A percentile compares a stretch with the other conserved stretches of the same genome.
These are phyloP conservation scores for Pyronema domesticum DNA, from an alignment of 495 filamentous ascomycete species.

Conservation along the genomic window DNA sequence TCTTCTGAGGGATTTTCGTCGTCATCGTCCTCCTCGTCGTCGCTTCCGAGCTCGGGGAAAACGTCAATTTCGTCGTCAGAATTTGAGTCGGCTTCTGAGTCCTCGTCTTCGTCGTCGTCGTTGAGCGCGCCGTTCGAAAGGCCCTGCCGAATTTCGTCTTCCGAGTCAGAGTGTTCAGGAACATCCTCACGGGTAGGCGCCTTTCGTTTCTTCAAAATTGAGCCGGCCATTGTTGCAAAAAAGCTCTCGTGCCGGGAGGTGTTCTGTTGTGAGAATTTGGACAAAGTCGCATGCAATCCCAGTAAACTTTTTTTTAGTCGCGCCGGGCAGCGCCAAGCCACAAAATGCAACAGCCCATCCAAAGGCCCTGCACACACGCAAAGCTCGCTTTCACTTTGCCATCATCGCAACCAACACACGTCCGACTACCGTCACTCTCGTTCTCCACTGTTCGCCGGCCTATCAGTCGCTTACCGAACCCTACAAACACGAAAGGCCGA, in stretches of 20 bases:
- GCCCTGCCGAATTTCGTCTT: constrained; percentile 46
- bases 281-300: not conserved
- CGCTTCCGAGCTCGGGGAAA: constrained; percentile 14
- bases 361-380: too few relatives aligned
- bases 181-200: constrained; percentile 26
- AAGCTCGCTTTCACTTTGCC: too few relatives aligned
- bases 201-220: constrained; percentile 12
- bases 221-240: constrained; percentile 9
- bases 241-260: not conserved
- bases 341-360: not conserved
- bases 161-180: constrained; percentile 32
- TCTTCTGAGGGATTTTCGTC: not conserved
- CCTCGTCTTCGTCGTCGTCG: constrained; percentile 32
- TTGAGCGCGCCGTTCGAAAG: constrained; percentile 49
- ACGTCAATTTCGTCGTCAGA: constrained; percentile 30
- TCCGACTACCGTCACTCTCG: too few relatives aligned
- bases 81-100: constrained; percentile 33
- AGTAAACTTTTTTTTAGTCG: not conserved
- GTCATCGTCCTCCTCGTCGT: not conserved
- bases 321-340: not conserved
- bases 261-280: not conserved
- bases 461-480: too few relatives aligned
- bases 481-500: too few relatives aligned
- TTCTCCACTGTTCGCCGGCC: too few relatives aligned
- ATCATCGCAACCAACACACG: too few relatives aligned